Base-by-base conservation (phyloP, 495 filamentous ascomycete species). In the Neurospora sp. region DNA sequence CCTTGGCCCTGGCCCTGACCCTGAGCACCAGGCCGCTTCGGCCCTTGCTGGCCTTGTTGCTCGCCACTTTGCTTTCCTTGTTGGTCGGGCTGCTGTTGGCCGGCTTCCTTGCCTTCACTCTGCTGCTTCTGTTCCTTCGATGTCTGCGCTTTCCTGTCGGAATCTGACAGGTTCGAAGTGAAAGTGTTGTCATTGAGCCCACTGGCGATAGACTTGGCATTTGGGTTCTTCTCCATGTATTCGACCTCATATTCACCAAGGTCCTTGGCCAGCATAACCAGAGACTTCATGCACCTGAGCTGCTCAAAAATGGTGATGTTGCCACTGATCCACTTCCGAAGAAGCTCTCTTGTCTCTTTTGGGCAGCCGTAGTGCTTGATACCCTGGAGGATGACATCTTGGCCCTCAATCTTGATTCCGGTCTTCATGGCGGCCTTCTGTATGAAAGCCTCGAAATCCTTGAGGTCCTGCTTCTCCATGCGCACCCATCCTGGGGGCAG, bases 221-320 rank as follows among this genome's bases (percentile, higher is more conserved):
- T 41, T 31, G 74, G 40, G 37, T 70, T 59, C 70, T 68, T 70
- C 22, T 27, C 53, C 31, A 61, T 8, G 14, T 68, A 70, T 48
- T 70, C 70, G 4, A 72, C n/a, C 6, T 77, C 68, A n/a, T 72
- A 1, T 16, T 77, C 40, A 6, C 69, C 70, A 16, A 81, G 1
- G 66, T 71, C 66, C 5, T 70, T 53, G 1, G 76, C 71, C 22
- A 84, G 40, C 59, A 75, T 70, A 37, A 70, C 74, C 9, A 76
- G 31, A 37, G 66, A 70, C 69, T 74, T 72, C 16, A 78, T 69
- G 0, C 76, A 14, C 70, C 72, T 83, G 59, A 86, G 83, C 71
- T 84, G 84, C 72, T 97, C 93, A 14, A 86, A 87, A 38, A 93
- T 87, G 69, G 88, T 84, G 27, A 92, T 75, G 70, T 86, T 86